Conservation (phyloP, 2,329 filamentous ascomycete genomes). For the Paecilomyces formosus region DNA sequence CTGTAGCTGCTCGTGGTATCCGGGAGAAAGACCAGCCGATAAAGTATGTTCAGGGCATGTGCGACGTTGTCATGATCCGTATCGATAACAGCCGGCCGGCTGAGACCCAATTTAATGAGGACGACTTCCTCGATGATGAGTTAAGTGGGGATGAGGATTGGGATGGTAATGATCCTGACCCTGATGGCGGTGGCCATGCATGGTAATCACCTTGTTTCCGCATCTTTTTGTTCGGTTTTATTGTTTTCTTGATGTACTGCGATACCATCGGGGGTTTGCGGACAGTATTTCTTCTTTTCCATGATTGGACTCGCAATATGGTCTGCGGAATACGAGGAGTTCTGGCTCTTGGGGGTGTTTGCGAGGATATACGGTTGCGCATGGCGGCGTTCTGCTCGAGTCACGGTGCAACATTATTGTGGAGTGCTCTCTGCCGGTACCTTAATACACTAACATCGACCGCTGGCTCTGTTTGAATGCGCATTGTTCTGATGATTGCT, state of each 20-base stretch:
- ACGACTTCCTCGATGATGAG: constrained; percentile 55
- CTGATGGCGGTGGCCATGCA: constrained; percentile 12
- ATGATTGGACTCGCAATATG: not conserved
- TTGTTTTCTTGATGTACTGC: not conserved
- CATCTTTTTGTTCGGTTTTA: not conserved
- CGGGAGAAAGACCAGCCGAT: constrained; percentile 1
- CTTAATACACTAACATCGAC: not conserved
- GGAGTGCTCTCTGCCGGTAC: not conserved
- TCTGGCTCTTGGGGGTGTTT: not conserved
- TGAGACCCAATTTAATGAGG: constrained; percentile 51
- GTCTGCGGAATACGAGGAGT: not conserved
- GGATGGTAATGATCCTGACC: constrained; percentile 41
- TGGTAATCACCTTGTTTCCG: constrained; percentile 11
- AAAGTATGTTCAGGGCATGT: constrained; percentile 47
- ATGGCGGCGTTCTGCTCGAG: not conserved
- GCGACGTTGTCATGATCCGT: constrained; percentile 50
- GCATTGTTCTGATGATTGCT: not conserved
- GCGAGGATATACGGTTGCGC: not conserved
- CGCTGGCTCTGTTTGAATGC: not conserved
- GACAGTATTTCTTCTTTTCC: not conserved
- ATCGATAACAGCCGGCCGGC: constrained; percentile 57
- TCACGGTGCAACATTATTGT: not conserved
- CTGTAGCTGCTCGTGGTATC: not conserved
- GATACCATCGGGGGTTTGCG: too few species aligned
- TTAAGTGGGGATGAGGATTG: constrained; percentile 56